A percentile compares a stretch with the other conserved stretches of the same genome.
These are phyloP conservation scores for Harringtonia lauricola DNA, from an alignment of 2,329 filamentous ascomycete species.

Conservation along the genomic window DNA sequence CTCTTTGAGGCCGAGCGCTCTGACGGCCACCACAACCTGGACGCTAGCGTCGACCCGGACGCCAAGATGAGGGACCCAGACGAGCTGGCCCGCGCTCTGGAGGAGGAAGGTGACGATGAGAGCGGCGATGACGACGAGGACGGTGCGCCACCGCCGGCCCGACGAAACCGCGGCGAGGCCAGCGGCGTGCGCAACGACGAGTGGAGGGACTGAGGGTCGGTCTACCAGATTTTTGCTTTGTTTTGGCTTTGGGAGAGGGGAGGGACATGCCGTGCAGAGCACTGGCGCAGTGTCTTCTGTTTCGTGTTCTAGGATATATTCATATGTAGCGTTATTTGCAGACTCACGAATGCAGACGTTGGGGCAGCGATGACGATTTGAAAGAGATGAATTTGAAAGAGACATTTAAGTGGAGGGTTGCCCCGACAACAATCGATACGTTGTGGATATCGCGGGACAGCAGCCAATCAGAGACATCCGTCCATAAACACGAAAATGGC, in stretches of 20 bases:
- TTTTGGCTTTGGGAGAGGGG: too few relatives aligned
- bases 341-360: too few relatives aligned
- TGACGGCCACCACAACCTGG: conserved; percentile 31
- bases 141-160: conserved; percentile 13
- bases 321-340: too few relatives aligned
- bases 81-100: conserved; percentile 48
- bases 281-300: too few relatives aligned
- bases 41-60: conserved; percentile 43
- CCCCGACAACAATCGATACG: conserved; percentile 10
- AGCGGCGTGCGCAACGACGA: conserved; percentile 14
- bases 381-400: too few relatives aligned
- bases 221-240: too few relatives aligned
- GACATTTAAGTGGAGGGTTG: too few relatives aligned
- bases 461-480: conserved; percentile 7
- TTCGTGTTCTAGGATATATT: too few relatives aligned
- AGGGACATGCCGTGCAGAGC: too few relatives aligned
- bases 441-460: neutral
- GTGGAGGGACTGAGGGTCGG: conserved; percentile 10
- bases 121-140: conserved; percentile 35
- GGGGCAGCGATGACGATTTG: too few relatives aligned
- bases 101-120: conserved; percentile 35
- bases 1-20: conserved; percentile 15
- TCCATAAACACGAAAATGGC: conserved; percentile 13
- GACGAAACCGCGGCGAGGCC: neutral
- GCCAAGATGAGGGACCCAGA: conserved; percentile 58